Base-by-base conservation (phyloP, 352 stramenopile species). In the Pythium graminicola region DNA sequence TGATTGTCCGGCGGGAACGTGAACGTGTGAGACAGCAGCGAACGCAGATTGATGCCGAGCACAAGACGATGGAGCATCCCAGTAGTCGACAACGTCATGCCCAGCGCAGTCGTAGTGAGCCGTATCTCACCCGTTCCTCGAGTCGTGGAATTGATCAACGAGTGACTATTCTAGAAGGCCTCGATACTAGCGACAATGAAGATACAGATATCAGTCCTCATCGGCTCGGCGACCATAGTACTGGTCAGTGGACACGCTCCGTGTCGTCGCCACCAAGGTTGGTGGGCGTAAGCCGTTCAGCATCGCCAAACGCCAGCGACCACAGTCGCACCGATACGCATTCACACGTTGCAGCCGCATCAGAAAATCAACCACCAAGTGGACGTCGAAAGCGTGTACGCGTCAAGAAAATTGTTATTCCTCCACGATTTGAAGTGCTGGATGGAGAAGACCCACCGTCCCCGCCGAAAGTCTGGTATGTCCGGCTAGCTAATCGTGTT, bases 401-500 rank as follows among this genome's bases (percentile, higher is more conserved):
- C 6, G 50, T 51, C 28, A 50, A 38, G 29, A 42, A 33, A 32
- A 58, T 57, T 22, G 50, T 50, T 27, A 38, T 57, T 5, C 38
- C 50, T 8, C 32, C 50, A 1, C 40, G 50, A 23, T 58, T 58
- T 17, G 50, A 51, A 29, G 29, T 51, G 19, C 39, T 58, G 10
- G 47, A 54, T 9, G 28, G 32, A 17, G 29, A 20, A 11, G 50
- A 35, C 13, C 27, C 39, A 20, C 13, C 50, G 28, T 36, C 31
- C 6, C 31, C 50, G 22, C 50, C 50, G 2, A 23, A 50, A 14
- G 29, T 51, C 10, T 58, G 50, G 50, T 58, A 58, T 42, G 41
- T 49, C 16, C 50, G 50, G 28, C 26, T 50, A 14, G 31, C 16
- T 14, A 42, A 58, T n/a, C 50, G 40, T n/a, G 28, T 50, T 4